Percentiles rank a stretch among this genome's conserved stretches.
Evolutionary conservation across 345 rosid genomes (phyloP).

Genomic region (Turnera subulata): DNA sequence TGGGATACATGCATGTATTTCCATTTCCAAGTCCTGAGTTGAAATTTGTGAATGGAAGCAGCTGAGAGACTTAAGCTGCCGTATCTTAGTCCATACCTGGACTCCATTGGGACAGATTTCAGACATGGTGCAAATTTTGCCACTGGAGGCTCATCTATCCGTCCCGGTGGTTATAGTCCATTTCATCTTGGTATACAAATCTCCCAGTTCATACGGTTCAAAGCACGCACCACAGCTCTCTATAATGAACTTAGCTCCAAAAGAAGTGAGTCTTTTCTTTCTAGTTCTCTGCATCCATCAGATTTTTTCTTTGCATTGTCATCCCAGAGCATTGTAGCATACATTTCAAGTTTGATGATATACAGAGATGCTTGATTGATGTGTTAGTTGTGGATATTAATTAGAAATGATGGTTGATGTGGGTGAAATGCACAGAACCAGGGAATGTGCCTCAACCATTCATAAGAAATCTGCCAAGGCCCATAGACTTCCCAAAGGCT

Average conservation of each 20-base stretch:
- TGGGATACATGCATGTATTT: neutral
- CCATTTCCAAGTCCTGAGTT: neutral
- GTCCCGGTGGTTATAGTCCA: constrained; percentile 31
- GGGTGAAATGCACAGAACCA: neutral
- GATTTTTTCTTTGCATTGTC: neutral
- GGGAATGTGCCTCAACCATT: neutral
- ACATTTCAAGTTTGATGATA: neutral
- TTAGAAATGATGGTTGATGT: neutral
- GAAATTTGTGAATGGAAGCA: neutral
- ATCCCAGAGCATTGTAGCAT: no score
- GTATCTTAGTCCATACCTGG: constrained; percentile 27
- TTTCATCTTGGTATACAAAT: constrained; percentile 38
- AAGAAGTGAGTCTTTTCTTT: neutral
- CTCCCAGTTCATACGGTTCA: constrained; percentile 46
- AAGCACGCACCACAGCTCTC: constrained; percentile 25
- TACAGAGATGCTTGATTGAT: neutral
- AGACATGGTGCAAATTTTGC: constrained; percentile 37
- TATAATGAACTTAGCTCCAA: neutral
- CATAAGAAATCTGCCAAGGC: neutral
- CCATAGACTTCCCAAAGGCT: constrained; percentile 31
- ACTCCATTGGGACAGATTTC: constrained; percentile 30
- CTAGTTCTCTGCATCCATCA: neutral
- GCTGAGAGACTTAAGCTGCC: constrained; percentile 24
- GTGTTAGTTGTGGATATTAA: neutral
- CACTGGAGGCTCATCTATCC: constrained; percentile 21